phyloP scores from a whole-genome alignment of 768 basidiomycete genomes.

The Hemileccinum impolitum region DNA sequence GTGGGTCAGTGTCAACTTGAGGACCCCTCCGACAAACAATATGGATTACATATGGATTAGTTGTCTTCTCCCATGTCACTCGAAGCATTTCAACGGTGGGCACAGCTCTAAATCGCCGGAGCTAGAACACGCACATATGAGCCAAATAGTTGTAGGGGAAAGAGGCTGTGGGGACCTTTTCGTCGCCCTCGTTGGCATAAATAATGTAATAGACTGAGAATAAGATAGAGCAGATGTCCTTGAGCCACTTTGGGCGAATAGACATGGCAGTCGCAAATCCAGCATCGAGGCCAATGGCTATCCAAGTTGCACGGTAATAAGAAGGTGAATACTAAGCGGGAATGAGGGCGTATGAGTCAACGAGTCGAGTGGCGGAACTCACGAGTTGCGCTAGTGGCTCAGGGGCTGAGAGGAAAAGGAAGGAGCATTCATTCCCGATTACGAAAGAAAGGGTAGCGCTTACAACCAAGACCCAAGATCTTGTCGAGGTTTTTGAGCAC shows the following conservation, averaged over 20 bases:
- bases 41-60: constrained; percentile 75
- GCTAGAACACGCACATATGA: constrained; percentile 40
- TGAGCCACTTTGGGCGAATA: constrained; percentile 87
- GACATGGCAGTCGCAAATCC: constrained; percentile 96
- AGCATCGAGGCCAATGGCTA: constrained; percentile 90
- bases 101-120: constrained; percentile 87
- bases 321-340: constrained; percentile 75
- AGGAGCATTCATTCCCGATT: background rate
- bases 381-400: constrained; percentile 90
- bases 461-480: constrained; percentile 78
- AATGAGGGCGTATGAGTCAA: constrained; percentile 5
- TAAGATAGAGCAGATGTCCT: constrained; percentile 79
- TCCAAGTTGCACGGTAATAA: constrained; percentile 96
- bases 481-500: constrained; percentile 81
- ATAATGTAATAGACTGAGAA: constrained; percentile 90
- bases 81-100: constrained; percentile 97
- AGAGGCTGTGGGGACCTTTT: constrained; percentile 64
- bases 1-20: constrained; percentile 6
- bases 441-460: background rate
- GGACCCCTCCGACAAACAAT: constrained; percentile 23
- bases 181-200: constrained; percentile 88
- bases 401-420: constrained; percentile 55
- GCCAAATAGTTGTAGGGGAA: background rate
- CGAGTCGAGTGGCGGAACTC: constrained; percentile 26
- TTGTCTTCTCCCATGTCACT: constrained; percentile 94